Conservation (phyloP, 768 basidiomycete genomes). For the Lentinula guzmanii region DNA sequence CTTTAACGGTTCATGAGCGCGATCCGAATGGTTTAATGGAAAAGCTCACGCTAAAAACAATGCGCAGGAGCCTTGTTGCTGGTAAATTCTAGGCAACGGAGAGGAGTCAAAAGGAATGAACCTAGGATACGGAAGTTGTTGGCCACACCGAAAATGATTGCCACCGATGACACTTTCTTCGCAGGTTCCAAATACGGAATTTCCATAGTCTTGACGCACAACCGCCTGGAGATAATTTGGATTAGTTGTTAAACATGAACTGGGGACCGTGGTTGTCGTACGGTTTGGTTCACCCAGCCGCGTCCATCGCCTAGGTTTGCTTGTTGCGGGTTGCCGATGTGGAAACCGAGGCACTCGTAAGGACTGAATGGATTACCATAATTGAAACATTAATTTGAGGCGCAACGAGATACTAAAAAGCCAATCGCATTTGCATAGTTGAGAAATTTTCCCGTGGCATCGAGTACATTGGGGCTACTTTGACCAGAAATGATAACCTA, state of each 20-base stretch:
- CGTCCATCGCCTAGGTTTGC: slow-evolving; percentile 70
- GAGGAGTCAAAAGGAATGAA: no score
- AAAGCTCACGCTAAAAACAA: slow-evolving; percentile 43
- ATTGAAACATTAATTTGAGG: no score
- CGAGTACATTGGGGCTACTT: slow-evolving; percentile 44
- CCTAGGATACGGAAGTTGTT: no score
- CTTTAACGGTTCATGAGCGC: background rate
- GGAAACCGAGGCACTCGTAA: slow-evolving; percentile 62
- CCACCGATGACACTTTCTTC: slow-evolving; percentile 65
- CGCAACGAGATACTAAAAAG: slow-evolving; percentile 29
- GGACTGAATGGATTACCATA: slow-evolving; percentile 18
- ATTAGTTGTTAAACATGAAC: slow-evolving; percentile 7
- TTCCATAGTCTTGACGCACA: slow-evolving; percentile 60
- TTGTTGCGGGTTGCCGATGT: slow-evolving; percentile 46
- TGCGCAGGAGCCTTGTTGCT: slow-evolving; percentile 28
- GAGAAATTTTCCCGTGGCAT: slow-evolving; percentile 31
- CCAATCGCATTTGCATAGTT: slow-evolving; percentile 50
- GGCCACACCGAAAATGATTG: slow-evolving; percentile 52
- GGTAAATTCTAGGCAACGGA: background rate
- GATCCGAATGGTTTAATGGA: slow-evolving; percentile 27
- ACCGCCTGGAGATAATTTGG: slow-evolving; percentile 43
- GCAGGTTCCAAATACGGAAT: slow-evolving; percentile 66
- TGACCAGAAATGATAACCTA: slow-evolving; percentile 55
- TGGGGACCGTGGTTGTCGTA: slow-evolving; percentile 2
- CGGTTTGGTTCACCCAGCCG: slow-evolving; percentile 38